These are phyloP conservation scores for Kwoniella shivajii DNA, from an alignment of 1,284 basidiomycete species.

Conservation along the genomic window DNA sequence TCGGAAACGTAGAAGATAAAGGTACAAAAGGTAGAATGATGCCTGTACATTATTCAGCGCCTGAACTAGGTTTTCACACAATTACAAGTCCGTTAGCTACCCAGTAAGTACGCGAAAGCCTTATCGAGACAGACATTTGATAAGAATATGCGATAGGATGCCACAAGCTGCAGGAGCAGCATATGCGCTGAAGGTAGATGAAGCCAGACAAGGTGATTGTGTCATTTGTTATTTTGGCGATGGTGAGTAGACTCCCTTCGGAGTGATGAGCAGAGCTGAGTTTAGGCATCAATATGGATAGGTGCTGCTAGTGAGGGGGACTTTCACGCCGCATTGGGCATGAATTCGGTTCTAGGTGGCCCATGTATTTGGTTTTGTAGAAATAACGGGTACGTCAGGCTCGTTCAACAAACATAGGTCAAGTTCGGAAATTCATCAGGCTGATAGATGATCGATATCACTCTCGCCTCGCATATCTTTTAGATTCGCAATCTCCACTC, in stretches of 20 bases:
- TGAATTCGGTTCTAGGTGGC: conserved; percentile 57
- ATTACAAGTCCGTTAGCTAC: conserved; percentile 94
- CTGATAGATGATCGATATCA: too few species aligned
- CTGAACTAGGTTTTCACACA: conserved; percentile 83
- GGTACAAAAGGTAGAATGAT: conserved; percentile 84
- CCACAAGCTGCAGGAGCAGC: conserved; percentile 93
- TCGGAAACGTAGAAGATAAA: conserved; percentile 79
- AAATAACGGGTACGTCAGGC: conserved; percentile 59
- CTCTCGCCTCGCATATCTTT: conserved; percentile 69
- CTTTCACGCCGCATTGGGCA: conserved; percentile 60
- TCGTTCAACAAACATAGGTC: conserved; percentile 74
- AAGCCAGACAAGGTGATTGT: conserved; percentile 70
- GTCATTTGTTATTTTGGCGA: conserved; percentile 90
- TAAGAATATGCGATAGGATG: conserved; percentile 55
- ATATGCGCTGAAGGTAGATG: conserved; percentile 81
- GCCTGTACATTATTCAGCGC: conserved; percentile 88
- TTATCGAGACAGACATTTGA: background rate
- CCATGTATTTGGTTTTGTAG: conserved; percentile 51
- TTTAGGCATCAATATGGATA: conserved; percentile 1
- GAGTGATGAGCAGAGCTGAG: background rate
- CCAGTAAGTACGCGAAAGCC: conserved; percentile 64
- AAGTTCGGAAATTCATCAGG: conserved; percentile 56
- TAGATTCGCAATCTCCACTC: conserved; percentile 94
- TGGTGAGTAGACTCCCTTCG: conserved; percentile 40
- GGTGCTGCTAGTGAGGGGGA: conserved; percentile 60